phyloP scores from a whole-genome alignment of 148 eudicot genomes.

The Fagopyrum tataricum region DNA sequence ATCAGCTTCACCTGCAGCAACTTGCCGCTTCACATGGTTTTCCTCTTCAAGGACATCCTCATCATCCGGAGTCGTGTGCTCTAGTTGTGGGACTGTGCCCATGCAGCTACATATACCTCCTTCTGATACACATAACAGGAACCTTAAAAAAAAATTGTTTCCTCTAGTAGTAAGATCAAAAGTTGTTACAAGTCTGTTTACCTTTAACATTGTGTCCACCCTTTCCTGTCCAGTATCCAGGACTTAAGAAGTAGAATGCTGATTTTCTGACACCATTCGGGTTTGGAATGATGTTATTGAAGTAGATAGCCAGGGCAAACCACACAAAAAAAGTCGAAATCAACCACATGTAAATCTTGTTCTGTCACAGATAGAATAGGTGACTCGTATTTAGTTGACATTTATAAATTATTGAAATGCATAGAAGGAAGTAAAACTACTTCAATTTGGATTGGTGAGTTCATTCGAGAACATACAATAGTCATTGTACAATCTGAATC shows the following conservation, averaged over 20 bases:
- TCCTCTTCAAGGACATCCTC: constrained; percentile 86
- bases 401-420: too few species aligned
- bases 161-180: background rate
- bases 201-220: constrained; percentile 69
- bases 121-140: background rate
- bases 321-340: constrained; percentile 41
- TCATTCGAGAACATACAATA: constrained; percentile 35
- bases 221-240: constrained; percentile 79
- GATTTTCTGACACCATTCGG: constrained; percentile 81
- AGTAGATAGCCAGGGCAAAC: constrained; percentile 80
- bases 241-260: constrained; percentile 57
- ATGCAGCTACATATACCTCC: constrained; percentile 24
- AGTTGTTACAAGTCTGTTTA: constrained; percentile 10
- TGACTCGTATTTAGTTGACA: background rate
- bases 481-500: constrained; percentile 64
- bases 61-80: constrained; percentile 46
- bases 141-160: too few species aligned
- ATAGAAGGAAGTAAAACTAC: background rate
- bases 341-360: constrained; percentile 53
- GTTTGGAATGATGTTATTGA: constrained; percentile 79
- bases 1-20: constrained; percentile 43
- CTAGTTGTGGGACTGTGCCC: constrained; percentile 28
- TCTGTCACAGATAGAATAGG: constrained; percentile 33
- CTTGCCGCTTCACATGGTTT: constrained; percentile 58
- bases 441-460: background rate